Percentiles rank a stretch among this genome's conserved stretches.
These are phyloP conservation scores for Trametes elegans DNA, from an alignment of 768 basidiomycete genomes.

Conservation along the genomic window DNA sequence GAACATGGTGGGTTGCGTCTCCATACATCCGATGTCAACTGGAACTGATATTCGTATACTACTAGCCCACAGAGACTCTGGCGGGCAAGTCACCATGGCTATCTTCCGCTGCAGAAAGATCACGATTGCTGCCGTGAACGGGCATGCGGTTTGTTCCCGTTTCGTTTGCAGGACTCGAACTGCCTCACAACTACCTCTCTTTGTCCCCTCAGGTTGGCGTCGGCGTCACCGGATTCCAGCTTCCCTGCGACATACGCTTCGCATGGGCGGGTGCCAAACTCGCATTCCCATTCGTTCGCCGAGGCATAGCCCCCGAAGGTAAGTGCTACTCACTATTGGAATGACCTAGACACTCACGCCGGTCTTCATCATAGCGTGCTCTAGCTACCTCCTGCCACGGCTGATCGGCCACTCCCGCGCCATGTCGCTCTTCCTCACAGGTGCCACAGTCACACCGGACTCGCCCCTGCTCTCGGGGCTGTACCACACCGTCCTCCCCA, in stretches of 20 bases:
- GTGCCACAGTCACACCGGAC: conserved; percentile 41
- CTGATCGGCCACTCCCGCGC: conserved; percentile 53
- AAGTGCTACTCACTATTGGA: neutral
- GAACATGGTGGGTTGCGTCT: conserved; percentile 38
- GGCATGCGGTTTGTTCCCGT: conserved; percentile 41
- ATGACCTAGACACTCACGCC: neutral
- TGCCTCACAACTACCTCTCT: neutral
- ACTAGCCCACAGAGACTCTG: conserved; percentile 47
- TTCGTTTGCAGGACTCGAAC: neutral
- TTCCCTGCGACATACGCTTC: conserved; percentile 53
- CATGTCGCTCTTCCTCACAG: conserved; percentile 49
- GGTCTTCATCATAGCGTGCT: conserved; percentile 29
- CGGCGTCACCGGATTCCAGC: conserved; percentile 48
- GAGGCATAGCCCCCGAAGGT: conserved; percentile 51
- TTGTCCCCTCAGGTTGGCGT: conserved; percentile 39
- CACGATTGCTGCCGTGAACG: conserved; percentile 50
- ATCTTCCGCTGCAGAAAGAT: conserved; percentile 56
- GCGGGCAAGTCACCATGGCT: conserved; percentile 45
- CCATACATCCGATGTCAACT: too few species aligned
- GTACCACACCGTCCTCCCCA: conserved; percentile 47
- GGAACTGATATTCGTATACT: too few species aligned
- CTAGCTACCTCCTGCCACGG: conserved; percentile 51
- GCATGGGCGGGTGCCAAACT: conserved; percentile 51
- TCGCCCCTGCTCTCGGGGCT: conserved; percentile 44
- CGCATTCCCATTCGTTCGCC: conserved; percentile 48